A percentile compares a stretch with the other conserved stretches of the same genome.
These are phyloP conservation scores for Dioscorea zingiberensis DNA, from an alignment of 106 monocot genomes.

Conservation along the genomic window DNA sequence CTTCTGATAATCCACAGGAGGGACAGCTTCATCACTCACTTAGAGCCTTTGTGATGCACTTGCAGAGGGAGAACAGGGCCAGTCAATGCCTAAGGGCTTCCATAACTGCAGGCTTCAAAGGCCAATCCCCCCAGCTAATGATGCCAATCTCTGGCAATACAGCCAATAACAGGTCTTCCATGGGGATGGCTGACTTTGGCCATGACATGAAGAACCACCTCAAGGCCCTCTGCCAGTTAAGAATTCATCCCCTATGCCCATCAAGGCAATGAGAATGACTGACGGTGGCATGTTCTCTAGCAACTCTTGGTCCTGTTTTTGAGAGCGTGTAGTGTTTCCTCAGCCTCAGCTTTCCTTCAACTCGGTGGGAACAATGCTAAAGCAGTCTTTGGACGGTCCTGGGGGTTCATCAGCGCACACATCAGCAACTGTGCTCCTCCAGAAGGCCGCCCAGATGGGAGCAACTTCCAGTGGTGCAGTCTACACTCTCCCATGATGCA, in stretches of 20 bases:
- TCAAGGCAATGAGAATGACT: background rate
- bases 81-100: background rate
- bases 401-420: constrained; percentile 10
- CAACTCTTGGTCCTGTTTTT: background rate
- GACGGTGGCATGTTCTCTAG: constrained; percentile 5
- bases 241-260: background rate
- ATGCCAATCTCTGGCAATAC: background rate
- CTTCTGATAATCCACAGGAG: constrained; percentile 29
- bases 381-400: too few relatives aligned
- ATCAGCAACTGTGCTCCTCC: constrained; percentile 51
- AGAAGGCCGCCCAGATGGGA: constrained; percentile 50
- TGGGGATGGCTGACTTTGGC: background rate
- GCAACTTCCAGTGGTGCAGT: constrained; percentile 14
- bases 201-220: constrained; percentile 7
- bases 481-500: background rate
- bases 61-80: constrained; percentile 32
- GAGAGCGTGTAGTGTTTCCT: background rate
- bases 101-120: constrained; percentile 7
- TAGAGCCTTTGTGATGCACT: constrained; percentile 73
- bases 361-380: too few relatives aligned
- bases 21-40: constrained; percentile 85
- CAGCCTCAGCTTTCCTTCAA: too few relatives aligned
- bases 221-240: background rate
- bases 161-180: background rate
- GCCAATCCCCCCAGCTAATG: too few relatives aligned